Conservation (phyloP, 2,329 filamentous ascomycete species). For the Bipolaris cookei region DNA sequence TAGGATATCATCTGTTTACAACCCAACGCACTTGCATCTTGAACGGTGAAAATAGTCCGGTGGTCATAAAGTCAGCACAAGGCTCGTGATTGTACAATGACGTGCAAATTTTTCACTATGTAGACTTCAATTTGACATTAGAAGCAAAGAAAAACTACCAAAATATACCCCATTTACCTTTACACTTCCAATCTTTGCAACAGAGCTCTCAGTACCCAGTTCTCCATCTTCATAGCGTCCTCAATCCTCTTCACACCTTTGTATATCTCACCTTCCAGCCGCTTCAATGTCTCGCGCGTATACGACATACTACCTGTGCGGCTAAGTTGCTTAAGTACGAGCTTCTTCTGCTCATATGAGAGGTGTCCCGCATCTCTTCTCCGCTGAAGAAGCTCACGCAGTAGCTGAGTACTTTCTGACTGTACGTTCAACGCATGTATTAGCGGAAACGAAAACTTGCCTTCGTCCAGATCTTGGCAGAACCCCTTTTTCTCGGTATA, state of each 20-base stretch:
- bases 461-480: conserved; percentile 90
- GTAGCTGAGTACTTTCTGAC: too few relatives aligned
- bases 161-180: background rate
- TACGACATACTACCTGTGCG: background rate
- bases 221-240: background rate
- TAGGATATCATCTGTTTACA: background rate
- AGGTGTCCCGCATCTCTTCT: background rate
- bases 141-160: too few relatives aligned
- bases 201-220: conserved; percentile 4
- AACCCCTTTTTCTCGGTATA: conserved; percentile 88
- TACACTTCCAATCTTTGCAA: background rate
- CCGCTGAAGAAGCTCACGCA: background rate
- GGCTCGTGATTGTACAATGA: background rate
- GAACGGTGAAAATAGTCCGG: background rate
- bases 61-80: background rate
- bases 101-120: background rate
- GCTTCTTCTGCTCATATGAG: conserved; percentile 2
- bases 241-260: background rate
- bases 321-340: background rate
- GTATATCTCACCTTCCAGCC: background rate
- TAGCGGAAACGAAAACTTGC: conserved; percentile 72
- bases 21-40: background rate
- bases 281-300: background rate
- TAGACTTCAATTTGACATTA: too few relatives aligned
- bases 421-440: background rate